Conservation (phyloP, 2,329 filamentous ascomycete genomes). For the Fusarium buharicum region DNA sequence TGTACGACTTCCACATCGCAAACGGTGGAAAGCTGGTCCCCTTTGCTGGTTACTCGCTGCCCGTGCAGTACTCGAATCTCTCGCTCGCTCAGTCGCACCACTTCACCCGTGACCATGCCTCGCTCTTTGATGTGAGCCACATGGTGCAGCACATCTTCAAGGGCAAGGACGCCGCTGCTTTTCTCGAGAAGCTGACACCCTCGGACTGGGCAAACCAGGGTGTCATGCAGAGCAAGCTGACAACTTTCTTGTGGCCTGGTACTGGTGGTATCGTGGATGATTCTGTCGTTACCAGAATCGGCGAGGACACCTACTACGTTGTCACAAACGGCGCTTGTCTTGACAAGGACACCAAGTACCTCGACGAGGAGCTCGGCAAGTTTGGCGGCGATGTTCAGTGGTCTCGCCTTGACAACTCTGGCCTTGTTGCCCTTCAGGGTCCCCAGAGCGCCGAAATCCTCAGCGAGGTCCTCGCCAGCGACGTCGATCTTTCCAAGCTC, state of each 20-base stretch:
- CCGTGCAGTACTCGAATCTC: constrained; percentile 83
- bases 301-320: constrained; percentile 81
- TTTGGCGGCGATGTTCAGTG: constrained; percentile 69
- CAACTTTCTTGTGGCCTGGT: constrained; percentile 79
- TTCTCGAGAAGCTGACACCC: constrained; percentile 87
- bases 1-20: constrained; percentile 81
- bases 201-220: constrained; percentile 73
- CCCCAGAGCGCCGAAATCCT: constrained; percentile 79
- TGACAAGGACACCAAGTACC: constrained; percentile 85
- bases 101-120: constrained; percentile 88
- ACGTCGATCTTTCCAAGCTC: constrained; percentile 70
- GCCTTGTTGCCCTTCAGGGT: constrained; percentile 89
- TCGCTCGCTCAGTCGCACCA: constrained; percentile 86
- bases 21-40: constrained; percentile 93
- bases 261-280: constrained; percentile 96
- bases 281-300: constrained; percentile 86
- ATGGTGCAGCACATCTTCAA: constrained; percentile 93
- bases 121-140: constrained; percentile 94
- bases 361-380: constrained; percentile 73
- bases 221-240: constrained; percentile 79
- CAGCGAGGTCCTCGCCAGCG: constrained; percentile 66
- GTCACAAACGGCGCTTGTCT: constrained; percentile 95
- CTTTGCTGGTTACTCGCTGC: constrained; percentile 95
- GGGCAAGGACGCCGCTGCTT: constrained; percentile 80
- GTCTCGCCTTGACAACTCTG: constrained; percentile 76